Evolutionary conservation across 257 asterid species (phyloP).

Genomic region (Nicotiana attenuata): DNA sequence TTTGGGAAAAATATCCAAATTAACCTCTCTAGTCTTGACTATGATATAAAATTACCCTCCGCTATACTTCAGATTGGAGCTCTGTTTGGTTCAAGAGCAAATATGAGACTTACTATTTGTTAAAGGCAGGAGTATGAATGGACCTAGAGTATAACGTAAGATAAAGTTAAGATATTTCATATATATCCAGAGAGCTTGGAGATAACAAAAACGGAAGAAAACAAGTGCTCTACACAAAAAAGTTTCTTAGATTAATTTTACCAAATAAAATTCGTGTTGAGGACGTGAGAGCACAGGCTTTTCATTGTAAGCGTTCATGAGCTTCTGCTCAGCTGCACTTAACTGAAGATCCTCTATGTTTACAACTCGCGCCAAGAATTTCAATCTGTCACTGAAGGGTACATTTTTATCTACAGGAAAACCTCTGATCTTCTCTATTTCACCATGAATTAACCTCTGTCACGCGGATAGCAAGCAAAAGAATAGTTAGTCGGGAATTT

Average conservation of each 20-base stretch:
- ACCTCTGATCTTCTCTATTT: constrained; percentile 4
- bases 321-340: constrained; percentile 5
- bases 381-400: constrained; percentile 9
- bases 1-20: too few relatives aligned
- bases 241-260: background rate
- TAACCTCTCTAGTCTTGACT: too few relatives aligned
- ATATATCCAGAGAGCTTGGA: background rate
- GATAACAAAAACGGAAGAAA: background rate
- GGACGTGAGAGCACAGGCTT: constrained; percentile 13
- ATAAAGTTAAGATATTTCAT: background rate
- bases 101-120: too few relatives aligned
- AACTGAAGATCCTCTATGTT: constrained; percentile 14
- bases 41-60: too few relatives aligned
- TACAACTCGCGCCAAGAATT: constrained; percentile 9
- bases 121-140: too few relatives aligned
- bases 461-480: background rate
- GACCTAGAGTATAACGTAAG: background rate
- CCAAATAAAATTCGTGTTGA: constrained; percentile 16
- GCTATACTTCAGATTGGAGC: too few relatives aligned
- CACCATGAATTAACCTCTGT: constrained; percentile 42
- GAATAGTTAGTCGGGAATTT: background rate
- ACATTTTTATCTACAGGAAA: constrained; percentile 2
- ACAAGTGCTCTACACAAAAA: background rate
- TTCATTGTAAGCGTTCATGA: constrained; percentile 8
- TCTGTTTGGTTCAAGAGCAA: too few relatives aligned